Conservation (phyloP, 352 stramenopile species). For the Phytopythium vexans region DNA sequence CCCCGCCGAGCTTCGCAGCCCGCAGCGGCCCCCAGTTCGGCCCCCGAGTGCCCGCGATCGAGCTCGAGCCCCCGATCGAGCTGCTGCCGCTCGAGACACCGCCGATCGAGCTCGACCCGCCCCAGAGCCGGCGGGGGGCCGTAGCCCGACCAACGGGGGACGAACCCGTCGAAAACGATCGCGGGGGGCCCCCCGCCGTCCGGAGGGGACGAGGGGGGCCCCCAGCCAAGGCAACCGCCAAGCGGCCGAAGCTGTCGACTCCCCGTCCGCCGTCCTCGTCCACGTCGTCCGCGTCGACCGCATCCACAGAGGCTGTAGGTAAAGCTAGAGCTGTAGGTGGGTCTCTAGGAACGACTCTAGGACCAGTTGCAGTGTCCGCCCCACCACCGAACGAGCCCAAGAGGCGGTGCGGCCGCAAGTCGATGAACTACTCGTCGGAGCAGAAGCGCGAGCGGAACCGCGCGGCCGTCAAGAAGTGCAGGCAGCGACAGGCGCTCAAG, state of each 20-base stretch:
- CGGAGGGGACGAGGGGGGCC: too few species aligned
- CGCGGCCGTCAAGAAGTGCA: slow-evolving; percentile 83
- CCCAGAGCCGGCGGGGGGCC: too few species aligned
- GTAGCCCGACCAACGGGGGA: too few species aligned
- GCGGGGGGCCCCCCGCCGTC: too few species aligned
- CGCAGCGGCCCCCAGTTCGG: slow-evolving; percentile 2
- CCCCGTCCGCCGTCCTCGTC: background rate
- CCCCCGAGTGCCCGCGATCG: background rate
- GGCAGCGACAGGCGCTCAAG: slow-evolving; percentile 77
- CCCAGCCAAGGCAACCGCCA: too few species aligned
- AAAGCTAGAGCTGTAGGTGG: background rate
- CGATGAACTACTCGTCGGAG: slow-evolving; percentile 85
- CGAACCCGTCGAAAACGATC: too few species aligned
- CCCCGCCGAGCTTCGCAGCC: background rate
- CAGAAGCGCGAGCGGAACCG: slow-evolving; percentile 83
- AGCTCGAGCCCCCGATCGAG: too few species aligned
- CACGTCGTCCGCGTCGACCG: background rate
- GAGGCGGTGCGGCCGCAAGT: slow-evolving; percentile 75
- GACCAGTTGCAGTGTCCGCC: background rate
- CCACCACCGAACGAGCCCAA: slow-evolving; percentile 27
- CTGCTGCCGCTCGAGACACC: too few species aligned
- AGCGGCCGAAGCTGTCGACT: too few species aligned
- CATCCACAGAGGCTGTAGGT: background rate
- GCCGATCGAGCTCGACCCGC: too few species aligned
- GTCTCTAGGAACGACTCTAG: background rate